Evolutionary conservation across 768 basidiomycete species (phyloP).

Genomic region (Mycena amicta): DNA sequence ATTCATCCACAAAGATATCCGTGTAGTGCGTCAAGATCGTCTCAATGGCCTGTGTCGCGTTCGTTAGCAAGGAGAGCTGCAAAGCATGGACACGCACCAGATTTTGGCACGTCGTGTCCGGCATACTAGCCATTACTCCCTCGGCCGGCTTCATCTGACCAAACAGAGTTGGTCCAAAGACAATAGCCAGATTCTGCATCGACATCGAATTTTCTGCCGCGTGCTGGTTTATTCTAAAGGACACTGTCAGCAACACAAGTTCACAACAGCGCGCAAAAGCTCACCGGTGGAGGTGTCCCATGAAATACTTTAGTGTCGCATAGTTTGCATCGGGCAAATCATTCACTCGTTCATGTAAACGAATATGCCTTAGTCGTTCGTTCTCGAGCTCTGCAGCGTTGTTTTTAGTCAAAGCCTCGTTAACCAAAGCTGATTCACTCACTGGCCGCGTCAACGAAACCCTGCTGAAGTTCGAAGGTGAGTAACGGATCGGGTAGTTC

Average conservation of each 20-base stretch:
- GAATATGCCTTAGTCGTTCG: conserved; percentile 91
- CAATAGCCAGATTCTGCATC: conserved; percentile 89
- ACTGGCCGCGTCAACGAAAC: conserved; percentile 96
- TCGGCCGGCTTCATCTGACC: conserved; percentile 60
- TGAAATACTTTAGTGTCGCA: conserved; percentile 91
- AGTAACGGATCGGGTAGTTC: conserved; percentile 94
- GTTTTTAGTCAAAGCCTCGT: no score
- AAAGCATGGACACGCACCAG: conserved; percentile 43
- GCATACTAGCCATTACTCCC: conserved; percentile 51
- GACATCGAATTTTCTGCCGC: conserved; percentile 89
- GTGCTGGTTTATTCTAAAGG: conserved; percentile 69
- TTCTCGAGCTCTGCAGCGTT: conserved; percentile 83
- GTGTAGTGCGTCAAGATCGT: conserved; percentile 92
- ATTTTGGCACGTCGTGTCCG: conserved; percentile 71
- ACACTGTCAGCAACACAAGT: not conserved
- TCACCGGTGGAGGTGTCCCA: conserved; percentile 91
- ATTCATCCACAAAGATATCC: conserved; percentile 96
- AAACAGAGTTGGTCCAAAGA: conserved; percentile 97
- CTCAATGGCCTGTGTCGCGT: conserved; percentile 78
- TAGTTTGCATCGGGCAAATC: conserved; percentile 99
- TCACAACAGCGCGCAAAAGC: conserved; percentile 25
- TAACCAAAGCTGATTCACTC: no score
- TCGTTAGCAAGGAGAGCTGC: not conserved
- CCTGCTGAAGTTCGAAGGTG: conserved; percentile 81
- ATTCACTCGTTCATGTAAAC: conserved; percentile 95